phyloP scores from a whole-genome alignment of 2,329 filamentous ascomycete genomes.

The Fusarium sp. region DNA sequence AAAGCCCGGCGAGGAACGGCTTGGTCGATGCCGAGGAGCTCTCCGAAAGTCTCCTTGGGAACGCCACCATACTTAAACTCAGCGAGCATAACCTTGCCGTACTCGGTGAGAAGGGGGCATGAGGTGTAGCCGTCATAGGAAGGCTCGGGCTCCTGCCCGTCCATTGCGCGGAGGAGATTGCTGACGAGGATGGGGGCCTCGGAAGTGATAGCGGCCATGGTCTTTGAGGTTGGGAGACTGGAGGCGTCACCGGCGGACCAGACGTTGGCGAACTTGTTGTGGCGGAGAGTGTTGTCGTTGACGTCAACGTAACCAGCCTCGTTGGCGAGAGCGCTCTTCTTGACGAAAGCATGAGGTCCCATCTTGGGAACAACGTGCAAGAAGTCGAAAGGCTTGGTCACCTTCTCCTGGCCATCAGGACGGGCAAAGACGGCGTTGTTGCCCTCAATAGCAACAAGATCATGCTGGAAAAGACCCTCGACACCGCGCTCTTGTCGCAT shows the following conservation, averaged over 20 bases:
- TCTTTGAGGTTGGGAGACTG: slow-evolving; percentile 70
- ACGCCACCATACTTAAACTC: slow-evolving; percentile 75
- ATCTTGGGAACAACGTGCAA: slow-evolving; percentile 71
- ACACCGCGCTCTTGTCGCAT: slow-evolving; percentile 67
- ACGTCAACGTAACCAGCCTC: slow-evolving; percentile 70
- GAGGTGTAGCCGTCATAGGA: slow-evolving; percentile 69
- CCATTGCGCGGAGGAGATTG: slow-evolving; percentile 60
- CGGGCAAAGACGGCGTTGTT: slow-evolving; percentile 65
- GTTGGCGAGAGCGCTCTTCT: slow-evolving; percentile 67
- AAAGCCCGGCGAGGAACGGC: slow-evolving; percentile 67
- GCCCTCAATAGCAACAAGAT: slow-evolving; percentile 66
- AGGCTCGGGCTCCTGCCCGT: slow-evolving; percentile 60
- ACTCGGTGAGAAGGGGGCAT: slow-evolving; percentile 67
- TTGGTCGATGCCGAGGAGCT: slow-evolving; percentile 69
- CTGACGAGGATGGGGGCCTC: slow-evolving; percentile 65
- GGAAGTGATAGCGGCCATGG: slow-evolving; percentile 65
- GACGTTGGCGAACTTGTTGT: slow-evolving; percentile 68
- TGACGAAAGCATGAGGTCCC: slow-evolving; percentile 67
- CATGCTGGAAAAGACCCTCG: slow-evolving; percentile 70
- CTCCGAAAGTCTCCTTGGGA: slow-evolving; percentile 73
- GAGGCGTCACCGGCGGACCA: slow-evolving; percentile 72
- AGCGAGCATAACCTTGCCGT: slow-evolving; percentile 73
- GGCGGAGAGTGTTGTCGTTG: slow-evolving; percentile 64
- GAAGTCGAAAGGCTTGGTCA: slow-evolving; percentile 65
- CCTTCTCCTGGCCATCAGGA: slow-evolving; percentile 58